phyloP scores from a whole-genome alignment of 345 rosid genomes.

The Gossypium longicalyx region DNA sequence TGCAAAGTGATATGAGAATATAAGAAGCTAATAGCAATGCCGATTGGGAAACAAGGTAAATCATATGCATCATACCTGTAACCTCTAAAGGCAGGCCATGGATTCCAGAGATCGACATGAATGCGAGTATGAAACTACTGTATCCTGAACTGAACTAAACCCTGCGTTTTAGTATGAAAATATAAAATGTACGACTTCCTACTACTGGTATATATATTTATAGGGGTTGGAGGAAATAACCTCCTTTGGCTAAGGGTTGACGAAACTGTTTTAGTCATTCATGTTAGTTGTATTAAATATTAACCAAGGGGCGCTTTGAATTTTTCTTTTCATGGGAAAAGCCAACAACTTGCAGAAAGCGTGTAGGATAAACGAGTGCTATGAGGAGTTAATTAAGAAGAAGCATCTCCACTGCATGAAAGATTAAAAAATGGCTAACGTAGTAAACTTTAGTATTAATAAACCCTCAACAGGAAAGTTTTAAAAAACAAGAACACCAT shows the following conservation, averaged over 20 bases:
- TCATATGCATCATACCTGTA: conserved; percentile 28
- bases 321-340: background rate
- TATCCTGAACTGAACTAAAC: background rate
- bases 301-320: background rate
- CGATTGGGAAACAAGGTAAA: background rate
- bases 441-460: background rate
- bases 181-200: background rate
- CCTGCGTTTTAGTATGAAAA: background rate
- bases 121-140: conserved; percentile 1
- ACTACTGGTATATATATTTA: background rate
- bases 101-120: conserved; percentile 36
- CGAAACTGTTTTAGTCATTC: background rate
- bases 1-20: conserved; percentile 1
- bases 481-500: background rate
- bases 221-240: background rate
- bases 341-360: background rate
- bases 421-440: background rate
- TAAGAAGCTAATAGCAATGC: background rate
- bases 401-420: background rate
- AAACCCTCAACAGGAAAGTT: background rate
- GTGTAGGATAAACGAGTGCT: background rate
- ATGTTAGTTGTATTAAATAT: background rate
- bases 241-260: conserved; percentile 1
- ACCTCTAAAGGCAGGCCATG: conserved; percentile 57
- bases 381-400: background rate